Conservation (phyloP, 2,329 filamentous ascomycete species). For the Xylaria sp. region DNA sequence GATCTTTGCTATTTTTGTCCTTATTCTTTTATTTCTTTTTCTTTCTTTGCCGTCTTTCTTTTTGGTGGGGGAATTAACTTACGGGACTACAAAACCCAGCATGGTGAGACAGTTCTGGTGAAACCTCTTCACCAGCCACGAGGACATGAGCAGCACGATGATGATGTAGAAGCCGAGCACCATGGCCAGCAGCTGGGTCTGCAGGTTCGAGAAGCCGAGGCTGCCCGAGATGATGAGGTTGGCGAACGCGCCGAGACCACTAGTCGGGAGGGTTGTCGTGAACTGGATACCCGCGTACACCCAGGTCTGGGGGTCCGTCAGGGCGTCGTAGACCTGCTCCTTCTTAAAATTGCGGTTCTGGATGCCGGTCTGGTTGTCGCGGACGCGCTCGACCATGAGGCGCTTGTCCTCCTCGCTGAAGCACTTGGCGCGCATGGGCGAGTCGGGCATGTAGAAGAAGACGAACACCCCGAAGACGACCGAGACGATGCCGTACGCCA, state of each 20-base stretch:
- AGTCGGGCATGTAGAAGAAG: constrained; percentile 66
- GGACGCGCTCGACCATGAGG: constrained; percentile 63
- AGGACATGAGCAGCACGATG: constrained; percentile 65
- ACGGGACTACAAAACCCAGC: constrained; percentile 67
- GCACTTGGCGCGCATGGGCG: constrained; percentile 72
- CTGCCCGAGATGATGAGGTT: constrained; percentile 70
- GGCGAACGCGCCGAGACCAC: constrained; percentile 72
- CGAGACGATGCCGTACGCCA: constrained; percentile 65
- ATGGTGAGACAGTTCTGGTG: constrained; percentile 71
- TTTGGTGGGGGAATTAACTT: constrained; percentile 36
- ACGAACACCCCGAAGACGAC: constrained; percentile 68
- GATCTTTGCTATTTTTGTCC: too few relatives aligned
- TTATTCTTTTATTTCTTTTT: too few relatives aligned
- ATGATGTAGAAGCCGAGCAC: constrained; percentile 76
- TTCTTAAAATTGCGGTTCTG: constrained; percentile 56
- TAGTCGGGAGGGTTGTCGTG: constrained; percentile 73
- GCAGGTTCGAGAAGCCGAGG: constrained; percentile 66
- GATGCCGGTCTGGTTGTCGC: constrained; percentile 63
- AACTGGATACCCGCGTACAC: constrained; percentile 67
- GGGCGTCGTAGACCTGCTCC: constrained; percentile 51
- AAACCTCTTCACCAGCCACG: constrained; percentile 69
- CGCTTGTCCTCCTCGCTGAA: constrained; percentile 68
- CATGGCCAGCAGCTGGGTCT: constrained; percentile 77
- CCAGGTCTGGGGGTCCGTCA: constrained; percentile 68
- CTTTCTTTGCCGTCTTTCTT: too few relatives aligned